Evolutionary conservation across 108 stramenopile species (phyloP), one percentile per base, ranked within the genome.

Genomic region (Stephanodiscus triporus): DNA sequence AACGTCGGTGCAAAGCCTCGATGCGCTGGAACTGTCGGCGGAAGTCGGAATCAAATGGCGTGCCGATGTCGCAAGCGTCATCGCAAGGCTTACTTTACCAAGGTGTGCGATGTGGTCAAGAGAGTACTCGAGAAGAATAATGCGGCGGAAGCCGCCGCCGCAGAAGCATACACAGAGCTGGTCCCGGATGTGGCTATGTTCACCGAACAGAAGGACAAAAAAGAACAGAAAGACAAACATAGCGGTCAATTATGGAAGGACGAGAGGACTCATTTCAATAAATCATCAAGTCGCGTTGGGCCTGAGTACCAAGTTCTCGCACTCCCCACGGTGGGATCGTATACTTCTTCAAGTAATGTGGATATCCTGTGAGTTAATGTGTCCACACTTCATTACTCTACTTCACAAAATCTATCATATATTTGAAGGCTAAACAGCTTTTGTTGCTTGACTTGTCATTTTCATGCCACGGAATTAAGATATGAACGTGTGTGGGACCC

Each of bases 401-500:
- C n/a, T n/a, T n/a, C n/a, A n/a, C n/a, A n/a, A n/a, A n/a, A n/a
- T n/a, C n/a, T n/a, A 14, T 45, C 16, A 45, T 14, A 14, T 22
- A 19, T 14, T 45, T 54, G 2, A 23, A 47, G 3, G 37, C 5
- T 34, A n/a, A n/a, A 24, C 17, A 16, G 7, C 14, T 16, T 24
- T 37, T 45, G 3, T 16, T 14, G 0, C 13, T 14, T 16, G 14
- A 45, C 16, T 17, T 38, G 17, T 66, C 20, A 36, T 17, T 24
- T 32, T 34, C 32, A 34, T 34, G 5, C 2, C 5, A 34, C 32
- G 32, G 43, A 45, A 45, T 45, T 4, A 70, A 89, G 89, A 23
- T 88, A 80, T 50, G 88, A 88, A 43, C 75, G 67, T 36, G 53
- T 90, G 14, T 93, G 88, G 88, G 85, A 87, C 55, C 81, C 78